Evolutionary conservation across 2,329 filamentous ascomycete species (phyloP), one percentile per base, ranked within the genome.

Genomic region (Claviceps spartinae): DNA sequence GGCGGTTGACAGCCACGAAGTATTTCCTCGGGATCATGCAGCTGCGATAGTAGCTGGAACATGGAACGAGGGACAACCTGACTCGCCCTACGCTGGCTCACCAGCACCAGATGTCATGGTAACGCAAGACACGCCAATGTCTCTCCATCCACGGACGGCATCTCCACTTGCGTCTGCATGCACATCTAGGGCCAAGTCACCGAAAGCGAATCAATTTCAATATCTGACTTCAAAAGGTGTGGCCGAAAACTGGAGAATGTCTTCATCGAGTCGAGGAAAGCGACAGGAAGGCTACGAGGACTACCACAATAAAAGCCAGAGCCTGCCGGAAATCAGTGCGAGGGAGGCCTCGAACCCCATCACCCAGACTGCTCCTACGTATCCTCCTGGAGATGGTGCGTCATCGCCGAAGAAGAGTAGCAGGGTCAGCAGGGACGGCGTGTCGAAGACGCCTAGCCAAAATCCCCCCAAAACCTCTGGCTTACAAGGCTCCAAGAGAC

Each of bases 11-110:
- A 52, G 59, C 7, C 59, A 55, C 2, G 58, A 60, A 44, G 30
- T 50, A 1, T 59, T 64, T 52, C 58, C 60, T 2, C 56, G 69
- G 50, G 76, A 81, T 45, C 78, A 82, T 56, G 66, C 71, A 20
- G 76, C 69, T 48, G 78, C 79, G 22, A 71, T 82, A 41, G 57
- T 78, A 53, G 75, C 70, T 16, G 76, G 75, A 4, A 80, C 75
- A 6, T 82, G 77, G 77, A 82, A 82, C 52, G 77, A 83, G 60
- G 80, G 78, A 2, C 79, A 83, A 55, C 75, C 77, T 0, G 76
- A 81, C 55, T 82, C 79, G 5, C 79, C 78, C 2, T 64, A 59
- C 42, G n/a, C 52, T 11, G 60, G 61, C 36, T 66, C 65, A 16
- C 62, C 63, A 5, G 54, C 48, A 5, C 51, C 58, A 9, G 63